Percentiles rank a stretch among this genome's conserved stretches.
These are phyloP conservation scores for Agrocybe pediades DNA, from an alignment of 768 basidiomycete species.

Conservation along the genomic window DNA sequence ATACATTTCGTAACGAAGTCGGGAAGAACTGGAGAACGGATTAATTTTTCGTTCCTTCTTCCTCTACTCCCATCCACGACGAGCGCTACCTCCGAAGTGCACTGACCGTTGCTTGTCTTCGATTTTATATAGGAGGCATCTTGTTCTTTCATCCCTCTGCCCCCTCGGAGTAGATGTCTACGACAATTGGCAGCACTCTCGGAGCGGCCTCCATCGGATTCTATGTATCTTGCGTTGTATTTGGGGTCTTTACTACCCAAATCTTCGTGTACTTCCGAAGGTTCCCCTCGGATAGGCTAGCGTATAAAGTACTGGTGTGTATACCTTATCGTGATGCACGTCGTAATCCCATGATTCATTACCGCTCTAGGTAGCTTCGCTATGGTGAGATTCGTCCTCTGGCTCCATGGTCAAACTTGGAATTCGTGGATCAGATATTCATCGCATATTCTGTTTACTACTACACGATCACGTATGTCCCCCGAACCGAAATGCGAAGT, in stretches of 20 bases:
- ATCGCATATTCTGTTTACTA: constrained; percentile 55
- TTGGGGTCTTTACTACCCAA: constrained; percentile 42
- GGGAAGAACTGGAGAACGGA: background rate
- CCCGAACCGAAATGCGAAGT: background rate
- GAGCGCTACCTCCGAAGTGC: too few species aligned
- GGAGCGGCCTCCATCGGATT: constrained; percentile 43
- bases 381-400: constrained; percentile 24
- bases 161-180: constrained; percentile 12
- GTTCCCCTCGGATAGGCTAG: constrained; percentile 35
- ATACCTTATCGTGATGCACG: background rate
- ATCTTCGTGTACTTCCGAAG: constrained; percentile 37
- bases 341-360: background rate
- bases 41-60: too few species aligned
- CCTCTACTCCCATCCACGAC: too few species aligned
- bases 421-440: constrained; percentile 49
- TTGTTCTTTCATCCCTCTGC: background rate
- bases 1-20: background rate
- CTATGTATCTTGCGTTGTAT: constrained; percentile 37
- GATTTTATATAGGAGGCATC: background rate
- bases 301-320: constrained; percentile 37
- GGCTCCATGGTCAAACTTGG: constrained; percentile 29
- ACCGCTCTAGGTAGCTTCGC: constrained; percentile 24
- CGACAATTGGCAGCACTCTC: constrained; percentile 34
- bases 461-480: constrained; percentile 53
- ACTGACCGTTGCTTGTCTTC: too few species aligned